Evolutionary conservation across 495 filamentous ascomycete genomes (phyloP).

Genomic region (Daldinia grandis): DNA sequence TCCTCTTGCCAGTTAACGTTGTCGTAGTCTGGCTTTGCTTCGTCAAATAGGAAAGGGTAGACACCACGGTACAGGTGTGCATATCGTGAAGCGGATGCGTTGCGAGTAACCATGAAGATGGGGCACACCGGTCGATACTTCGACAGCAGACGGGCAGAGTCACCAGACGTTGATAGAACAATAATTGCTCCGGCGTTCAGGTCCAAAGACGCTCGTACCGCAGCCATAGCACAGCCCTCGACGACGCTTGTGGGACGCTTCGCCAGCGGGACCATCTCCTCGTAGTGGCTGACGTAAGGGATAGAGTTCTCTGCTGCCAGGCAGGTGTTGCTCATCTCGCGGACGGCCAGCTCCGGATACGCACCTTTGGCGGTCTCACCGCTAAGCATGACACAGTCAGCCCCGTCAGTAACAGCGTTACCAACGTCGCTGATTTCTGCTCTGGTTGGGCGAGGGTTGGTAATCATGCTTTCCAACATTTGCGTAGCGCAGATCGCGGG

Average conservation of each 20-base stretch:
- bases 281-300: conserved; percentile 94
- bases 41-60: conserved; percentile 93
- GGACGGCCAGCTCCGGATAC: conserved; percentile 91
- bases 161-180: conserved; percentile 89
- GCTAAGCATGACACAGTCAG: conserved; percentile 99
- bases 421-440: conserved; percentile 98
- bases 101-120: conserved; percentile 97
- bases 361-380: conserved; percentile 98
- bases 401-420: conserved; percentile 96
- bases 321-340: conserved; percentile 98
- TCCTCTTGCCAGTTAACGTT: conserved; percentile 96
- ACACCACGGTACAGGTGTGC: conserved; percentile 97
- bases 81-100: conserved; percentile 81
- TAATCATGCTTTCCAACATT: conserved; percentile 97
- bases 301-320: conserved; percentile 95
- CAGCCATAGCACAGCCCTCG: conserved; percentile 95
- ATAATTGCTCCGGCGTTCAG: conserved; percentile 95
- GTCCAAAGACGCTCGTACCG: conserved; percentile 91
- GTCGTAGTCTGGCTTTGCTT: conserved; percentile 91
- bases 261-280: conserved; percentile 86
- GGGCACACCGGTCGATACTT: conserved; percentile 99
- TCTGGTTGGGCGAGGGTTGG: conserved; percentile 96
- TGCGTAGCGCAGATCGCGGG: conserved; percentile 88
- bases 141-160: conserved; percentile 90
- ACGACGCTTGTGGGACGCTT: conserved; percentile 82